Conservation (phyloP, 177 flowering plant genomes). For the Vitis hybrid region DNA sequence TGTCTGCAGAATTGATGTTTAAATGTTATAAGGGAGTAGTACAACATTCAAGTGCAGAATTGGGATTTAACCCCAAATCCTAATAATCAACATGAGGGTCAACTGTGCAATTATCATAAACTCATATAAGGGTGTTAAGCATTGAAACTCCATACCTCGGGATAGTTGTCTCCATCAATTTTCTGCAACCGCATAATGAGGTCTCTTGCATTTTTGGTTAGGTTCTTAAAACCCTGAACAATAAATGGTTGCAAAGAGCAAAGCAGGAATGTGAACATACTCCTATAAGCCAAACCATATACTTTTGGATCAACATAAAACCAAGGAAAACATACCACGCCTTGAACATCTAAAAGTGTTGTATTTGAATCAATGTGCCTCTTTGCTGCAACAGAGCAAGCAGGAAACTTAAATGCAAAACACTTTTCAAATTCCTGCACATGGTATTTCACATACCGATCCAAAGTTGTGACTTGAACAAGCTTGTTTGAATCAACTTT, state of each 20-base stretch:
- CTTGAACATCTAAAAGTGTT: slow-evolving; percentile 55
- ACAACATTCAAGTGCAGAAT: not conserved
- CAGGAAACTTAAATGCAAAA: slow-evolving; percentile 43
- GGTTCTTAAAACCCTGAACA: slow-evolving; percentile 40
- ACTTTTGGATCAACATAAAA: not conserved
- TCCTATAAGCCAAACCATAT: not conserved
- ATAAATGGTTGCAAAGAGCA: not conserved
- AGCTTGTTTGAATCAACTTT: slow-evolving; percentile 68
- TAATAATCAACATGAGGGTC: no score
- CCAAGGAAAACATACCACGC: slow-evolving; percentile 34
- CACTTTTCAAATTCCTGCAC: slow-evolving; percentile 49
- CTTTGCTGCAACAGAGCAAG: slow-evolving; percentile 51
- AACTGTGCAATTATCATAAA: not conserved
- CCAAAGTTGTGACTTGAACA: slow-evolving; percentile 57
- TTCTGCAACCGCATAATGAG: slow-evolving; percentile 47
- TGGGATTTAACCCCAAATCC: no score
- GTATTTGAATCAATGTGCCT: slow-evolving; percentile 49
- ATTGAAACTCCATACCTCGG: slow-evolving; percentile 34
- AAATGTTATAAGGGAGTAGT: not conserved
- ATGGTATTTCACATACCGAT: slow-evolving; percentile 49
- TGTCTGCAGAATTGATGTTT: slow-evolving; percentile 23
- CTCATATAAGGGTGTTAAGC: not conserved
- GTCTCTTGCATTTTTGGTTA: slow-evolving; percentile 44
- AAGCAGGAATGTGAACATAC: not conserved
- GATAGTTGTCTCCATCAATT: slow-evolving; percentile 52